Conservation (phyloP, 1,284 basidiomycete genomes). For the Fomes fomentarius region DNA sequence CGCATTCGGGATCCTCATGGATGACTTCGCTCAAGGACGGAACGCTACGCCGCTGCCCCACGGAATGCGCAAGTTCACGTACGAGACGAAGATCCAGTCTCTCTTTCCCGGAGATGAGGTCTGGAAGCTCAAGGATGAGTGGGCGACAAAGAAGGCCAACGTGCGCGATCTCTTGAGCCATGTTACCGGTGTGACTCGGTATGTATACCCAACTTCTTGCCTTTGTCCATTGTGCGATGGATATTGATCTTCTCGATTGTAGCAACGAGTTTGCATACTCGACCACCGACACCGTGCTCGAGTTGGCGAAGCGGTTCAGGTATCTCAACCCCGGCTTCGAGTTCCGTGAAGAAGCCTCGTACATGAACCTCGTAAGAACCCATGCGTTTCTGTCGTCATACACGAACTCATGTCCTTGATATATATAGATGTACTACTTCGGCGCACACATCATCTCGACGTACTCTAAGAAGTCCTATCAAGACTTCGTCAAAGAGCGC, state of each 20-base stretch:
- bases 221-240: background rate
- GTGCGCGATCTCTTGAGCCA: conserved; percentile 36
- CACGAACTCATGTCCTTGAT: too few species aligned
- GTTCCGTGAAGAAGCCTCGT: conserved; percentile 42
- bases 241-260: conserved; percentile 29
- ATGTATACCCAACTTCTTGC: background rate
- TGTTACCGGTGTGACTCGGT: conserved; percentile 21
- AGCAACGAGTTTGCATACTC: conserved; percentile 24
- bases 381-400: background rate
- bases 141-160: conserved; percentile 39
- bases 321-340: conserved; percentile 40
- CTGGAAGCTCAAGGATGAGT: conserved; percentile 42
- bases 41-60: conserved; percentile 25
- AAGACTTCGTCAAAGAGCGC: conserved; percentile 28
- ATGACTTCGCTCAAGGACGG: conserved; percentile 23
- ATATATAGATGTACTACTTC: conserved; percentile 10
- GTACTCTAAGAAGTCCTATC: conserved; percentile 3
- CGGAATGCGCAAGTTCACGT: conserved; percentile 16
- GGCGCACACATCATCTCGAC: background rate
- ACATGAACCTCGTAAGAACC: conserved; percentile 42
- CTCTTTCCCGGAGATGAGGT: conserved; percentile 35
- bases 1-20: conserved; percentile 36
- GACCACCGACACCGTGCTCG: background rate
- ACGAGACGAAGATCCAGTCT: conserved; percentile 42
- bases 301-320: background rate